phyloP scores from a whole-genome alignment of 768 basidiomycete genomes.

The Dendrothele bispora region DNA sequence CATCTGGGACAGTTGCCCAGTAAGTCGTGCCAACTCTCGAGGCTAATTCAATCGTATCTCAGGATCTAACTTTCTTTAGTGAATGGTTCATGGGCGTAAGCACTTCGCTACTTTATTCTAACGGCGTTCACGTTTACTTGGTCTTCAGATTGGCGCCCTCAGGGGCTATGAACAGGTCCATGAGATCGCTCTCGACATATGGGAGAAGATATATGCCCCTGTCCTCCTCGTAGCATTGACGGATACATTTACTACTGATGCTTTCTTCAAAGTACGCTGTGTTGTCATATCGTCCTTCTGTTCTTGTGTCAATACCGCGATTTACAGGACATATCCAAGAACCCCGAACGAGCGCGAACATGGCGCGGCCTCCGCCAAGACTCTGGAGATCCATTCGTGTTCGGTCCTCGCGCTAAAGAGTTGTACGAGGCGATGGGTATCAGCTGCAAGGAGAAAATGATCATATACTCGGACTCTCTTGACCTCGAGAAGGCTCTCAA shows the following conservation, averaged over 20 bases:
- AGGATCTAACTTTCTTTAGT: constrained; percentile 34
- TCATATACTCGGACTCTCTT: constrained; percentile 86
- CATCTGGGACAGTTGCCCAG: constrained; percentile 87
- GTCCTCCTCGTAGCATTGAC: constrained; percentile 77
- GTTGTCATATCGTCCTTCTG: background rate
- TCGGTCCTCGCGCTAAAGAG: constrained; percentile 70
- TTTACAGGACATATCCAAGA: constrained; percentile 53
- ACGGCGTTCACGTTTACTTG: constrained; percentile 2
- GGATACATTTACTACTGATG: constrained; percentile 89
- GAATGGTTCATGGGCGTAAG: constrained; percentile 92
- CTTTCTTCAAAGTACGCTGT: constrained; percentile 73
- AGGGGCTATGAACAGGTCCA: constrained; percentile 83
- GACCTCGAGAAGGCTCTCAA: constrained; percentile 67
- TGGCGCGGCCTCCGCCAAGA: constrained; percentile 93
- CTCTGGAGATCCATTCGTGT: constrained; percentile 86
- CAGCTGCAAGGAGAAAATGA: constrained; percentile 59
- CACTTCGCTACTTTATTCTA: constrained; percentile 4
- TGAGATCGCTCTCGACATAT: constrained; percentile 71
- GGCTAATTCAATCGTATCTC: background rate
- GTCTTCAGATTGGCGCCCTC: constrained; percentile 72
- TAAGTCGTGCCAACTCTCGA: constrained; percentile 39
- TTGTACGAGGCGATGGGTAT: constrained; percentile 73
- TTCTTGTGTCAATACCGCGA: constrained; percentile 1
- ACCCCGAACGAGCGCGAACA: constrained; percentile 58
- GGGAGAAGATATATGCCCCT: constrained; percentile 76